Percentiles rank a stretch among this genome's conserved stretches.
Evolutionary conservation across 371 early-diverging fungal species (phyloP).

Genomic region (Caulochytrium protostelioides): DNA sequence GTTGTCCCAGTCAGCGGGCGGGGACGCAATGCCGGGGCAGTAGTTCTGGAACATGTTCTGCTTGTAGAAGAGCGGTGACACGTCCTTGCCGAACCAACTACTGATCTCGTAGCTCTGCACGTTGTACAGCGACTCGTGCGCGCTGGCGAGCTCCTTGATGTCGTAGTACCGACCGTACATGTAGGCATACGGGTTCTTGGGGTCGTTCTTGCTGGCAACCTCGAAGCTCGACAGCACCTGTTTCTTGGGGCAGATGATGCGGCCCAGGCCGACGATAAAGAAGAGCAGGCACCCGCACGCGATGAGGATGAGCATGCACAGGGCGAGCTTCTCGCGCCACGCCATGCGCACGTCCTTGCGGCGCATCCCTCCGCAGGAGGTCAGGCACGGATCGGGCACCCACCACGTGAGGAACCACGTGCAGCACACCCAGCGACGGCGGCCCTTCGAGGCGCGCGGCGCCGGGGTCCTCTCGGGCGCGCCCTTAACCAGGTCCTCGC

Average conservation of each 20-base stretch:
- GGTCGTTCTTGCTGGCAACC: constrained; percentile 4
- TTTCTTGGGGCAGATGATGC: constrained; percentile 65
- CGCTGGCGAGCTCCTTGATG: constrained; percentile 6
- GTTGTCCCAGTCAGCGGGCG: constrained; percentile 18
- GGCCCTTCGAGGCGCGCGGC: too few species aligned
- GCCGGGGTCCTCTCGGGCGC: constrained; percentile 2
- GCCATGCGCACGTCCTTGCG: constrained; percentile 67
- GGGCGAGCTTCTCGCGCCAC: constrained; percentile 88
- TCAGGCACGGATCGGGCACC: constrained; percentile 46
- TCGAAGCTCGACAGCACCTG: constrained; percentile 38
- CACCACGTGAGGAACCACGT: constrained; percentile 74
- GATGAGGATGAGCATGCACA: constrained; percentile 65
- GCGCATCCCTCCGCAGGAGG: constrained; percentile 49
- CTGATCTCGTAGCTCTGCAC: constrained; percentile 7
- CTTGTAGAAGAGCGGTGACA: constrained; percentile 16
- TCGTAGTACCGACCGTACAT: constrained; percentile 13
- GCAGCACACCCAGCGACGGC: constrained; percentile 47
- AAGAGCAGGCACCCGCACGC: constrained; percentile 61
- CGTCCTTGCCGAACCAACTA: constrained; percentile 11
- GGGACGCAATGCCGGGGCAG: constrained; percentile 13
- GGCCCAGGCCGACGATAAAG: constrained; percentile 69
- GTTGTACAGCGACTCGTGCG: constrained; percentile 7
- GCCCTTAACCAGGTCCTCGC: constrained; percentile 7
- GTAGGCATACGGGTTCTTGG: constrained; percentile 12
- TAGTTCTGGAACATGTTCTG: constrained; percentile 6